Base-by-base conservation (phyloP, 2,329 filamentous ascomycete genomes). In the Coleophoma cylindrospora region DNA sequence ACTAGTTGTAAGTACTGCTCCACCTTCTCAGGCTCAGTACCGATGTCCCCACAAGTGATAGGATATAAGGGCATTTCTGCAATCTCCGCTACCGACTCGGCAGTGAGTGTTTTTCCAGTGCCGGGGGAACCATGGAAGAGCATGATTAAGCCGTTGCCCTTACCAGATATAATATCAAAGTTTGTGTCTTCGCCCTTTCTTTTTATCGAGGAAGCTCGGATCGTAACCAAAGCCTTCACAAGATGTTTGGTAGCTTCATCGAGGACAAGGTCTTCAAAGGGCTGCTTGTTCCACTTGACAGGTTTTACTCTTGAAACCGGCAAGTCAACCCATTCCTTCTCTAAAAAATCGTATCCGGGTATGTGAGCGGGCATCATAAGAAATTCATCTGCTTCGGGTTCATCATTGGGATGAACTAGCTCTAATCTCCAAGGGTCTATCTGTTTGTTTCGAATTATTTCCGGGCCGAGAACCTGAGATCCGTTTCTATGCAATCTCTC, bases 41-140 rank as follows among this genome's bases (percentile, higher is more conserved):
- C 87, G 0, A 91, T 74, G 61, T 91, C 86, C 21, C 86, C 87
- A 0, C 85, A 85, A 53, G 69, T 71, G 45, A 80, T 69, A 21
- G 69, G 70, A 58, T 78, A 77, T 6, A 80, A 66, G 2, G 76
- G 77, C 34, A 71, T 68, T 40, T 66, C 66, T 53, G 74, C 70
- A 54, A 70, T 67, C 63, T 79, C 75, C 0, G 76, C 74, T 2
- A 80, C 52, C 34, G n/a, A 12, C 34, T 41, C 54, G 3, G 56
- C 56, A 7, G 56, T 58, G 3, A 58, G 41, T 2, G 56, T 58
- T 32, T 59, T 58, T 5, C 55, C 55, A 8, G 55, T 57, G 2
- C 57, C 56, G 11, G 56, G 56, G 5, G 45, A 47, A 11, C 56
- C 53, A 14, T 70, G 72, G 4, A 76, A 64, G 1, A 75, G 64